These are phyloP conservation scores for Suillus tomentosus DNA, from an alignment of 768 basidiomycete genomes.

Conservation along the genomic window DNA sequence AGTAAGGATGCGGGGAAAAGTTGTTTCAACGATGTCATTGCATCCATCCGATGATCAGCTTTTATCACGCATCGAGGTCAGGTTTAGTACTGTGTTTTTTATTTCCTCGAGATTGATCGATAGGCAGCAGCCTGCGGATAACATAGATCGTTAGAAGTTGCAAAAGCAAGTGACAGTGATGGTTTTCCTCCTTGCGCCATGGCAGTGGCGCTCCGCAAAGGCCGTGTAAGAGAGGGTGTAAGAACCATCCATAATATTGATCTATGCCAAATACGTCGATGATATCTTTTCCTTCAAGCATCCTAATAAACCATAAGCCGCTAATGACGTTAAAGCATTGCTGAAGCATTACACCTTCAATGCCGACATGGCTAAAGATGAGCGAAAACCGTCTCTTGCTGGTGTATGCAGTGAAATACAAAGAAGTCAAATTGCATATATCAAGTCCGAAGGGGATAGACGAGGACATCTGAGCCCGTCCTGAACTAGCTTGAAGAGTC, in stretches of 20 bases:
- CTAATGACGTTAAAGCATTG: neutral
- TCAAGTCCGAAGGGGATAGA: neutral
- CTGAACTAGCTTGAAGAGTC: neutral
- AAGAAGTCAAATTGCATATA: neutral
- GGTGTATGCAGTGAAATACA: neutral
- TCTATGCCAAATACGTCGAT: neutral
- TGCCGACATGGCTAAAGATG: neutral
- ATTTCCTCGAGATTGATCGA: too few species aligned
- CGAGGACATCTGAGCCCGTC: too few species aligned
- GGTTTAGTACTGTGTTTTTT: too few species aligned
- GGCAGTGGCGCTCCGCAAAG: neutral
- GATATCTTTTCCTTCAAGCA: neutral
- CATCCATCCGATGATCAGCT: too few species aligned
- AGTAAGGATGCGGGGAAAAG: too few species aligned
- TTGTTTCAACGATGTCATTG: too few species aligned
- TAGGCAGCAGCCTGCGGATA: too few species aligned
- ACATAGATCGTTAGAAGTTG: too few species aligned
- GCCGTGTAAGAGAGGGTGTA: neutral
- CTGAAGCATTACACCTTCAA: neutral
- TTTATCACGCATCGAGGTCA: too few species aligned
- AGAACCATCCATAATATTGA: neutral
- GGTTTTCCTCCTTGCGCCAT: too few species aligned
- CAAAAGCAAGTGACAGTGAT: too few species aligned
- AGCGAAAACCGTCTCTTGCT: neutral
- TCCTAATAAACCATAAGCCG: neutral